Evolutionary conservation across 352 stramenopile species (phyloP).

Genomic region (Phytophthora litchii): DNA sequence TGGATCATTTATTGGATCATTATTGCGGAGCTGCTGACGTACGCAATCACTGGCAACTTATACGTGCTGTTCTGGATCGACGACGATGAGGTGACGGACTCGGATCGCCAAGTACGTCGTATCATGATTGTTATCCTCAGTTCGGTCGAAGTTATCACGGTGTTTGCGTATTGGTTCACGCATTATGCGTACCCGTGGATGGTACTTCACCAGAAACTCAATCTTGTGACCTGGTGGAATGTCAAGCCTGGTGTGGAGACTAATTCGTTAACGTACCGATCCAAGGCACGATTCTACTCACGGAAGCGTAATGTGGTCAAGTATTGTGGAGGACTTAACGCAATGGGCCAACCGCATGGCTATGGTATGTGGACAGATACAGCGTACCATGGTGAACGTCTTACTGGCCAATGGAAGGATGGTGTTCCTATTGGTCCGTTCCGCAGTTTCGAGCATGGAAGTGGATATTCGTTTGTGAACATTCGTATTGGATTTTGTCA

Average conservation of each 20-base stretch:
- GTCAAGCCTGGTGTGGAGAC: conserved; percentile 46
- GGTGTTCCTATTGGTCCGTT: conserved; percentile 79
- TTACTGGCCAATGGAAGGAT: conserved; percentile 75
- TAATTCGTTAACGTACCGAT: conserved; percentile 60
- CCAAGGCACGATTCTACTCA: conserved; percentile 51
- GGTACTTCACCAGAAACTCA: conserved; percentile 51
- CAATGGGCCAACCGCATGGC: conserved; percentile 60
- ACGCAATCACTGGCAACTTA: conserved; percentile 51
- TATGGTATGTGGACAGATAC: conserved; percentile 78
- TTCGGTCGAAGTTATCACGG: conserved; percentile 47
- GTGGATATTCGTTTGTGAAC: conserved; percentile 75
- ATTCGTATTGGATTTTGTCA: conserved; percentile 77
- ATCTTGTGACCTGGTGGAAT: conserved; percentile 55
- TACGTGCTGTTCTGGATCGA: conserved; percentile 60
- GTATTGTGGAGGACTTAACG: conserved; percentile 73
- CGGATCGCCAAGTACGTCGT: conserved; percentile 30
- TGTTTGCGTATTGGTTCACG: conserved; percentile 63
- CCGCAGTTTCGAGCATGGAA: conserved; percentile 74
- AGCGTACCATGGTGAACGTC: conserved; percentile 67
- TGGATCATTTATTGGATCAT: conserved; percentile 89
- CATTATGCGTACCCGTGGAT: conserved; percentile 73
- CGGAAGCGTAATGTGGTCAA: conserved; percentile 53
- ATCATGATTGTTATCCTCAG: conserved; percentile 45
- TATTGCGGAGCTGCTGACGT: conserved; percentile 62
- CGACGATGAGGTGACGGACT: conserved; percentile 29